Base-by-base conservation (phyloP, 176 grass and related monocot genomes). In the Cenchrus purpureus region DNA sequence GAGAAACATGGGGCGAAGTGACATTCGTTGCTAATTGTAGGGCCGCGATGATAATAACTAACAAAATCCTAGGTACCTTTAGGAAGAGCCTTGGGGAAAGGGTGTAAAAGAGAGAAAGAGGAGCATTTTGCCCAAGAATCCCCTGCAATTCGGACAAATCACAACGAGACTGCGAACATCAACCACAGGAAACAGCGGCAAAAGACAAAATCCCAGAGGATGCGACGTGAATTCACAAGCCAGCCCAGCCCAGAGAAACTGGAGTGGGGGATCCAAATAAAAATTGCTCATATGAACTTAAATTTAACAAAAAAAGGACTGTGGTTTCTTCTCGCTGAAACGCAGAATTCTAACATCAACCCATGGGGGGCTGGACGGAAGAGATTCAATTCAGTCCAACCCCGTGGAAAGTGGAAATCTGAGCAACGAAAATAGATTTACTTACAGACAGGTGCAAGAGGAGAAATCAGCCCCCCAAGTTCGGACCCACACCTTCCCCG, bases 101-200 rank as follows among this genome's bases (percentile, higher is more conserved):
- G 73, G 73, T 52, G 73, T 76, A 57, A 76, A n/a, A 65, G 52
- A 65, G 52, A 57, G 55, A 63, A 57, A 56, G 10, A 17, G 46
- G 46, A 52, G 59, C 74, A 71, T 79, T 88, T 88, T 88, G 67
- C 81, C 44, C 81, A 72, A 72, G 74, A 79, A 88, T 87, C 79
- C 74, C 73, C 87, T 71, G 8, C 2, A 79, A 78, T 76, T 79
- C 44, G 37, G 74, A 61, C 74, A 88, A 88, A 88, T 83, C 81
- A 44, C 81, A 45, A 34, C 45, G 7, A 25, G 44, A 72, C 59
- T 25, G 78, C 16, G 29, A 71, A 29, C 8, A 16, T 22, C 19
- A 25, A 51, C 60, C 46, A 31, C 12, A 5, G 25, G 25, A 73
- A 25, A 10, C 25, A 31, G 4, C 20, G 10, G 67, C 42, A 22